Evolutionary conservation across 2,329 filamentous ascomycete genomes (phyloP), one percentile per base, ranked within the genome.

Genomic region (Dothidotthia symphoricarpi): DNA sequence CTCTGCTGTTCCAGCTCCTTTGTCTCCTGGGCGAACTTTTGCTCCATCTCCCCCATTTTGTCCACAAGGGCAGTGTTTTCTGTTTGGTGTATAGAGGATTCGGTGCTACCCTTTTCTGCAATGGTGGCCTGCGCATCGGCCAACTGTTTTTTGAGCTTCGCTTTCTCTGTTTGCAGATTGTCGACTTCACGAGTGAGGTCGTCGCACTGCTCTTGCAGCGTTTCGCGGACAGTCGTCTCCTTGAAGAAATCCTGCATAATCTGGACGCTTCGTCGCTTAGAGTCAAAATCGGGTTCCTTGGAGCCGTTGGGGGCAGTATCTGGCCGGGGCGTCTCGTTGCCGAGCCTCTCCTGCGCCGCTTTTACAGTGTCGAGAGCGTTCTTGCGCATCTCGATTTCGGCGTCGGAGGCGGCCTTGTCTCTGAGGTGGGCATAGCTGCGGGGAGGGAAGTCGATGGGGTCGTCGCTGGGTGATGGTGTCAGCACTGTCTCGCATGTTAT

Each of bases 171-270:
- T 10, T 61, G 57, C 17, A 66, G 48, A 3, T 57, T 59, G 19
- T 63, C 58, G 6, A 64, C 51, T 36, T 66, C 58, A 6, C 49
- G 49, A 27, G 28, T 54, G 33, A 66, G 55, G 35, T 64, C 59
- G 34, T 65, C 53, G 46, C 55, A 55, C 37, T 63, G 51, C 41
- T 66, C 60, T 41, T 66, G 62, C 31, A 67, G 52, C 46, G 59
- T 47, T 34, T 67, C 63, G 34, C 63, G 57, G n/a, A 58, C 30
- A 22, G 47, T 64, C 2, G 63, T 67, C 48, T 67, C 63, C 43
- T 63, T 64, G 54, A 67, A 62, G 45, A 67, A 67, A 44, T 67
- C 62, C 16, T 65, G 62, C 63, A 67, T 66, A 28, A 66, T 59
- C 43, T 63, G 55, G 6, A 55, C 55, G 44, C 58, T 64, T 32